phyloP scores from a whole-genome alignment of 225 moss, liverwort and hornwort genomes.

The Physcomitrium patens region DNA sequence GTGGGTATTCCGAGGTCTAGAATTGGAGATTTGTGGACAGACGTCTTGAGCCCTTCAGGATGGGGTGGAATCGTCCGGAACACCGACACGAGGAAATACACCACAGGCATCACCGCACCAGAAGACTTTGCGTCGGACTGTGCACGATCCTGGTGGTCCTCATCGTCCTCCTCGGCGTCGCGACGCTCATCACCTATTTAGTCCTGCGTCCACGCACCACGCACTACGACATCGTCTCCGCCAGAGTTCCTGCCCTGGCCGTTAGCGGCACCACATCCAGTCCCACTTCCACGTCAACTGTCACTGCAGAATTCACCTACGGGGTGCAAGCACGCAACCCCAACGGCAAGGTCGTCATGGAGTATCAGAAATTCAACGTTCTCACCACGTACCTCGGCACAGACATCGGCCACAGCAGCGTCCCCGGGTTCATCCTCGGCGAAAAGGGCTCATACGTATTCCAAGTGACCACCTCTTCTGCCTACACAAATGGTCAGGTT shows the following conservation, averaged over 20 bases:
- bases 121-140: slow-evolving; percentile 16
- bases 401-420: slow-evolving; percentile 44
- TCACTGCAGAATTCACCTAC: slow-evolving; percentile 35
- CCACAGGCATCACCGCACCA: background rate
- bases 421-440: slow-evolving; percentile 28
- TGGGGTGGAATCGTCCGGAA: slow-evolving; percentile 47
- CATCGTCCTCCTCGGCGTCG: slow-evolving; percentile 34
- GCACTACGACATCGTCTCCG: slow-evolving; percentile 39
- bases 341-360: slow-evolving; percentile 38
- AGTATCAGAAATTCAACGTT: slow-evolving; percentile 40
- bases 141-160: slow-evolving; percentile 24
- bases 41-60: background rate
- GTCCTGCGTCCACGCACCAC: slow-evolving; percentile 46
- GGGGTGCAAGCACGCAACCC: slow-evolving; percentile 41
- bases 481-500: slow-evolving; percentile 16
- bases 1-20: background rate
- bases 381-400: slow-evolving; percentile 41
- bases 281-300: slow-evolving; percentile 16
- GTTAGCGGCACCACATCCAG: slow-evolving; percentile 13
- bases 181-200: slow-evolving; percentile 37
- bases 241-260: slow-evolving; percentile 22
- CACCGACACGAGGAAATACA: slow-evolving; percentile 28
- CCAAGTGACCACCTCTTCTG: slow-evolving; percentile 13
- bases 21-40: background rate
- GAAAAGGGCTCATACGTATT: slow-evolving; percentile 4